Evolutionary conservation across 2,329 filamentous ascomycete genomes (phyloP), one percentile per base, ranked within the genome.

Genomic region (Rhynchosporium agropyri): DNA sequence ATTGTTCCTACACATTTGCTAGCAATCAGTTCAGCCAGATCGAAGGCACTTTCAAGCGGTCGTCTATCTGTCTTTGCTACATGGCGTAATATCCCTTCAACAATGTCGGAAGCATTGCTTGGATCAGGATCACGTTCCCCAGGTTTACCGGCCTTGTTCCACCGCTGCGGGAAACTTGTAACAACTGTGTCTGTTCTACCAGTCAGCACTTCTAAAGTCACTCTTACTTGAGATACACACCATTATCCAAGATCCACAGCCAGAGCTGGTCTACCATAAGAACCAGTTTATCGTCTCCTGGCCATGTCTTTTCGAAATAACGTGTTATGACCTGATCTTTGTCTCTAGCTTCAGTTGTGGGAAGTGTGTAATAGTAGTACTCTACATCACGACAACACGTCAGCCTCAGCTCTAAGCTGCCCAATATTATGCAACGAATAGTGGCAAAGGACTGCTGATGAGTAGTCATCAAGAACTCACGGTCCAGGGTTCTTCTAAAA

Each of bases 321-420:
- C 51, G n/a, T 15, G 51, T 42, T 6, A 55, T 28, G 12, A 55
- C 51, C n/a, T 55, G 51, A 10, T 55, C 51, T 12, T 42, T 55
- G 28, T 55, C 51, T 13, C 51, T 36, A 43, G 51, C 51, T 15
- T 55, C 51, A 12, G 51, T 55, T 4, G 51, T 55, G 12, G 51
- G 51, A 29, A 55, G 51, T 4, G 51, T 55, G 28, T 55, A 55
- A 20, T 55, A 55, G 43, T 55, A 55, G 31, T 55, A 55, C n/a
- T 55, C 49, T 53, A n/a, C 3, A 20, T 3, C 8, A n/a, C 12
- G 29, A 4, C 26, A 2, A 43, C 7, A 43, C 15, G 8, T 43
- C 20, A 43, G 13, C 42, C 7, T 43, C 20, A 12, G 15, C 15
- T 5, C 40, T 9, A 7, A 3, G 42, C 3, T 43, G 13, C 20